Conservation (phyloP, 2,329 filamentous ascomycete genomes). For the Clonostachys rhizophaga region DNA sequence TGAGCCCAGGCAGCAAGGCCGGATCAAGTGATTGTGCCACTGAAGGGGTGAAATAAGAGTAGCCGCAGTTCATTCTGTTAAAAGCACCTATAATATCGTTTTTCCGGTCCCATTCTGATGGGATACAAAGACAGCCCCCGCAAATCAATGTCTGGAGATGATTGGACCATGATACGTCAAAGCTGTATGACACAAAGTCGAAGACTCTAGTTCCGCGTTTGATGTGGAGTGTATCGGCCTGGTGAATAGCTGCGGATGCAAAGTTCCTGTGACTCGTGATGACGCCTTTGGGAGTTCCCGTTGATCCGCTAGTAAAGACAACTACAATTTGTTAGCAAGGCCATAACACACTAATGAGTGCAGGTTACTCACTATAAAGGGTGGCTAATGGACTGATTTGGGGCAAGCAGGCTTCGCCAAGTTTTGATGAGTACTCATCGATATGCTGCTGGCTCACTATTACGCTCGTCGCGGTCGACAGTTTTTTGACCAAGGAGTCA, state of each 20-base stretch:
- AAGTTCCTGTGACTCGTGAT: constrained; percentile 9
- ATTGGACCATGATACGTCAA: neutral
- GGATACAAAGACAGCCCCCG: constrained; percentile 4
- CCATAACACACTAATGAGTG: too few species aligned
- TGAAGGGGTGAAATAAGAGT: constrained; percentile 5
- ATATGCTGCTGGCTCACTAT: too few species aligned
- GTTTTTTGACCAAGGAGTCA: too few species aligned
- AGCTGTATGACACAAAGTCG: neutral
- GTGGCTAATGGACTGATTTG: too few species aligned
- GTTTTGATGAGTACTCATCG: too few species aligned
- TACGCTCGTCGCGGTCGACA: too few species aligned
- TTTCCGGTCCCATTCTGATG: neutral
- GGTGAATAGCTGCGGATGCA: constrained; percentile 24
- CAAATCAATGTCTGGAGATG: neutral
- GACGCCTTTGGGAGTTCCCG: constrained; percentile 13
- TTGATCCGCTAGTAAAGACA: constrained; percentile 10
- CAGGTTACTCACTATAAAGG: too few species aligned
- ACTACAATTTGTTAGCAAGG: too few species aligned
- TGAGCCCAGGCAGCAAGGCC: constrained; percentile 1
- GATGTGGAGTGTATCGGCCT: constrained; percentile 8
- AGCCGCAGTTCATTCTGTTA: constrained; percentile 2
- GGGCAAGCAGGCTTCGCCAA: too few species aligned
- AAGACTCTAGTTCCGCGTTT: neutral
- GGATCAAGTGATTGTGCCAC: constrained; percentile 4
- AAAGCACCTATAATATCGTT: neutral